Evolutionary conservation across 495 filamentous ascomycete genomes (phyloP).

Genomic region (Entonaema liquescens): DNA sequence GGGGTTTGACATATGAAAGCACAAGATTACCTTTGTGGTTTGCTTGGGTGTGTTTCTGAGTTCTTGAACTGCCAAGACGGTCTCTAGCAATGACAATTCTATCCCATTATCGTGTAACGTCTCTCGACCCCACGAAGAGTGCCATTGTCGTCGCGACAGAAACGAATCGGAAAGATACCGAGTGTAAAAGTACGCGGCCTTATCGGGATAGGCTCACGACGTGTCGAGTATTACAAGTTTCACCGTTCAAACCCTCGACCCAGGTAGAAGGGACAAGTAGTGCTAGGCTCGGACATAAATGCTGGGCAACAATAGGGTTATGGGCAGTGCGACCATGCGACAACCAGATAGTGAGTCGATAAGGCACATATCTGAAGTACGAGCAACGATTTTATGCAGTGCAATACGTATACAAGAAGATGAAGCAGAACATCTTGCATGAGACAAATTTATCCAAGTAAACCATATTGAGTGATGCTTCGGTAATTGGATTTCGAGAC

Average conservation of each 20-base stretch:
- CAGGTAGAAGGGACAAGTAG: neutral
- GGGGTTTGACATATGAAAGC: constrained; percentile 3
- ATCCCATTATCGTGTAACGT: constrained; percentile 5
- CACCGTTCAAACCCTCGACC: constrained; percentile 12
- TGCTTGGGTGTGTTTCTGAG: neutral
- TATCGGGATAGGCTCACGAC: constrained; percentile 15
- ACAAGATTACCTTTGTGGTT: constrained; percentile 16
- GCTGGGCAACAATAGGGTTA: neutral
- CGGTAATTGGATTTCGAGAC: neutral
- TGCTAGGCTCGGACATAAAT: constrained; percentile 18
- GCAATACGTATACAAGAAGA: neutral
- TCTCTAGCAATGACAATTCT: neutral
- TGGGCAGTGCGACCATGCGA: neutral
- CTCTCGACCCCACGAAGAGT: constrained; percentile 4
- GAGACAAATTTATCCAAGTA: neutral
- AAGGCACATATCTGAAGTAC: neutral
- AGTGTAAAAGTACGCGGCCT: neutral
- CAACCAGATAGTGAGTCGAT: neutral
- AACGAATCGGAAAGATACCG: constrained; percentile 17
- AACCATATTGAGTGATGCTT: neutral
- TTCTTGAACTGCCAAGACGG: neutral
- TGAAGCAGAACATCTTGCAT: neutral
- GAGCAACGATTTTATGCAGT: neutral
- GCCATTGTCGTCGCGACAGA: neutral
- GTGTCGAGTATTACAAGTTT: constrained; percentile 8